Evolutionary conservation across 1,284 basidiomycete species (phyloP).

Genomic region (Waitea zeae): DNA sequence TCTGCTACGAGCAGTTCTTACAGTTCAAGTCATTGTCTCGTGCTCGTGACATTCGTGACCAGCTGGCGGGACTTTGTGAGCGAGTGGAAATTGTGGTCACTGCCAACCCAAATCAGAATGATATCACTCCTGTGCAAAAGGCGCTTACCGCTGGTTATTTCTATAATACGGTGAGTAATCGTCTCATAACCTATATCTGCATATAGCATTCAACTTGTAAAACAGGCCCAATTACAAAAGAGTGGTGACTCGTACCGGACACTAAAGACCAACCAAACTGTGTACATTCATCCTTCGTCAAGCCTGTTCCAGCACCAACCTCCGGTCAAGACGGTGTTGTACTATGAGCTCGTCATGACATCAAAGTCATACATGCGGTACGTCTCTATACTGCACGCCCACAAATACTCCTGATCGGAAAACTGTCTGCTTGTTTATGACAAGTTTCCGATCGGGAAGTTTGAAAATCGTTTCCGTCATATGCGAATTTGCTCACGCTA

Average conservation of each 20-base stretch:
- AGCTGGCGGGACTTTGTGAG: constrained; percentile 89
- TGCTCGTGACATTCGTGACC: constrained; percentile 92
- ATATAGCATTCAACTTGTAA: constrained; percentile 3
- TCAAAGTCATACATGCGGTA: constrained; percentile 73
- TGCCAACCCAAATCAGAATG: constrained; percentile 77
- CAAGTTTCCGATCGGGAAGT: no score
- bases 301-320: constrained; percentile 92
- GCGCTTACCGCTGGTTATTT: constrained; percentile 92
- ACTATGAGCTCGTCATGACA: constrained; percentile 89
- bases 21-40: constrained; percentile 93
- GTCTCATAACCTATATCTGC: constrained; percentile 2
- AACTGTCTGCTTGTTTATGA: no score
- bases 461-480: neutral
- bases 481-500: constrained; percentile 11
- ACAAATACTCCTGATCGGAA: no score
- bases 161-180: constrained; percentile 69
- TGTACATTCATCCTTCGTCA: constrained; percentile 93
- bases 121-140: constrained; percentile 88
- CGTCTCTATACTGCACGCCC: no score
- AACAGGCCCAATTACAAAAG: constrained; percentile 72
- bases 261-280: constrained; percentile 88
- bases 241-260: constrained; percentile 88
- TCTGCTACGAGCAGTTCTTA: constrained; percentile 92
- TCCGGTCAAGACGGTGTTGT: constrained; percentile 78
- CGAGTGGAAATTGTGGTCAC: constrained; percentile 88